phyloP scores from a whole-genome alignment of 1,284 basidiomycete genomes.

The Rhizoctonia solani region DNA sequence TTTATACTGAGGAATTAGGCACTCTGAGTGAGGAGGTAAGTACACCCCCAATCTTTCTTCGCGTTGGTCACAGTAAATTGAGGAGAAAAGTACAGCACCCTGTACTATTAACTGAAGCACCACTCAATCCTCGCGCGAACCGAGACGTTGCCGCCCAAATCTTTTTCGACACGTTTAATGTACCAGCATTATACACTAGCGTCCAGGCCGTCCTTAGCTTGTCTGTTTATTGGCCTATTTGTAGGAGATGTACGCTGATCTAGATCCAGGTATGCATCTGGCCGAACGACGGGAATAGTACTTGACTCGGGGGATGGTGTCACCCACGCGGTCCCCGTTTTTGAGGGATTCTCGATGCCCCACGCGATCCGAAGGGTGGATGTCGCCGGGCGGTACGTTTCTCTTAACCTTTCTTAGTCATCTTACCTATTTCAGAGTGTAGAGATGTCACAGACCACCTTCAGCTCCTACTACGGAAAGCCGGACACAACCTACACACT shows the following conservation, averaged over 20 bases:
- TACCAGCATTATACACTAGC: conserved; percentile 95
- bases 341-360: conserved; percentile 99
- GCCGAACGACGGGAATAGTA: conserved; percentile 98
- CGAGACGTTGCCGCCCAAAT: conserved; percentile 95
- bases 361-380: conserved; percentile 96
- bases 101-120: conserved; percentile 92
- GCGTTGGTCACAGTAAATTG: too few species aligned
- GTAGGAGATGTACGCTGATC: not conserved
- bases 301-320: conserved; percentile 99
- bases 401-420: not conserved
- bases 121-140: conserved; percentile 92
- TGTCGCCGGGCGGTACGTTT: conserved; percentile 83
- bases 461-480: conserved; percentile 90
- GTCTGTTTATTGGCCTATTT: conserved; percentile 55
- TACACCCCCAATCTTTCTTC: conserved; percentile 26
- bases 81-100: conserved; percentile 88
- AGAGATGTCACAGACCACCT: conserved; percentile 96
- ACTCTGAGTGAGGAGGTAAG: conserved; percentile 93
- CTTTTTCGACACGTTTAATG: conserved; percentile 99
- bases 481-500: conserved; percentile 94
- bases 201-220: conserved; percentile 97
- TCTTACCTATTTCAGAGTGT: too few species aligned
- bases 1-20: conserved; percentile 92
- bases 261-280: conserved; percentile 89
- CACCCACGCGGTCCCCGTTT: conserved; percentile 98